Conservation (phyloP, 768 basidiomycete genomes). For the Lactarius hatsudake region DNA sequence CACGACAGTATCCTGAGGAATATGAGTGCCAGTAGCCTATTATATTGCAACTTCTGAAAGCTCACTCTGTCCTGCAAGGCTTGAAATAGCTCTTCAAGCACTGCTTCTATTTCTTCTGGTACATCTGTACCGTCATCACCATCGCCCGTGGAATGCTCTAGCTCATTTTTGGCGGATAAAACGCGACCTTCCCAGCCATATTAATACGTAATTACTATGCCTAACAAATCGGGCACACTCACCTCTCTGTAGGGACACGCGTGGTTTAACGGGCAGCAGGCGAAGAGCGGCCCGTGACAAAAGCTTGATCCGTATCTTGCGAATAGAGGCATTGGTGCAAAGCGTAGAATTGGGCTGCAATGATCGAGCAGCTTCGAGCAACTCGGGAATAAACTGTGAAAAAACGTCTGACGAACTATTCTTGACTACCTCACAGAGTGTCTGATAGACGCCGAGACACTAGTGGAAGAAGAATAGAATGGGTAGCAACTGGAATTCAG, state of each 20-base stretch:
- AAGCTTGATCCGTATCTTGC: slow-evolving; percentile 68
- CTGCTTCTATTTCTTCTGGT: slow-evolving; percentile 73
- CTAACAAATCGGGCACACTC: slow-evolving; percentile 21
- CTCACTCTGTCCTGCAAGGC: slow-evolving; percentile 78
- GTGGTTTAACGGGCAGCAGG: slow-evolving; percentile 50
- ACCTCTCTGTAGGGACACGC: slow-evolving; percentile 43
- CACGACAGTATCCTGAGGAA: slow-evolving; percentile 81
- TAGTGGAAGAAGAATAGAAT: slow-evolving; percentile 33
- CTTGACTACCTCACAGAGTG: slow-evolving; percentile 68
- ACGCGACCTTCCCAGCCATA: slow-evolving; percentile 8
- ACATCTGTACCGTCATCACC: slow-evolving; percentile 55
- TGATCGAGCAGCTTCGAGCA: slow-evolving; percentile 46
- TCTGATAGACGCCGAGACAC: slow-evolving; percentile 67
- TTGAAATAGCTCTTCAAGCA: slow-evolving; percentile 69
- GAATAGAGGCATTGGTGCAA: slow-evolving; percentile 58
- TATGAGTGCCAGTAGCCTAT: slow-evolving; percentile 10
- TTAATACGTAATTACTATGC: neutral
- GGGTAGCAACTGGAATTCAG: slow-evolving; percentile 1
- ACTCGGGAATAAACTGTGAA: slow-evolving; percentile 39
- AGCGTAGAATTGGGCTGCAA: slow-evolving; percentile 45
- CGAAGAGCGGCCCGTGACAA: slow-evolving; percentile 62
- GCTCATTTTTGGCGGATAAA: slow-evolving; percentile 16
- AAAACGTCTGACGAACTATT: slow-evolving; percentile 56
- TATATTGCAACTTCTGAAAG: neutral
- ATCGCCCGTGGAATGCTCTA: slow-evolving; percentile 24